A percentile compares a stretch with the other conserved stretches of the same genome.
These are phyloP conservation scores for Glycyrrhiza uralensis DNA, from an alignment of 306 rosid species.

Conservation along the genomic window DNA sequence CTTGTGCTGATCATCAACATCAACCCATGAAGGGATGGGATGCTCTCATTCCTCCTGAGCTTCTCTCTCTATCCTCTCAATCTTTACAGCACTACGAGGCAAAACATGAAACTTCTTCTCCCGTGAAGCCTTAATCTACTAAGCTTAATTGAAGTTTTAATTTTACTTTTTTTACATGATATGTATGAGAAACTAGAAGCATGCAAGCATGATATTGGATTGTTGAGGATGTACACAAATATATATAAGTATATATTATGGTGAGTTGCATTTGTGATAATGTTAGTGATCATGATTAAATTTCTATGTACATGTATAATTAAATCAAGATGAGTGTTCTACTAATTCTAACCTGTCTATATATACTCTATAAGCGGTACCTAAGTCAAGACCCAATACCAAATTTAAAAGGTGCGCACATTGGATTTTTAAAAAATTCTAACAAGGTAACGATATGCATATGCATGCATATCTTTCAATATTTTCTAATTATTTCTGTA, in stretches of 20 bases:
- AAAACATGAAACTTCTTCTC: conserved; percentile 26
- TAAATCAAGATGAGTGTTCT: conserved; percentile 1
- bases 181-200: neutral
- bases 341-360: neutral
- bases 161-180: neutral
- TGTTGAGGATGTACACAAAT: neutral
- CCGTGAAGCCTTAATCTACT: conserved; percentile 13
- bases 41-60: conserved; percentile 47
- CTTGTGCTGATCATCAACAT: conserved; percentile 6
- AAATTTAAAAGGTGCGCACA: no score
- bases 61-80: conserved; percentile 40
- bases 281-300: conserved; percentile 1
- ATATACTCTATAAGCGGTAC: no score
- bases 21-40: conserved; percentile 49
- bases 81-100: conserved; percentile 38
- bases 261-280: neutral
- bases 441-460: no score
- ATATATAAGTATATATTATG: neutral
- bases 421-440: no score
- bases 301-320: conserved; percentile 28
- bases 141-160: neutral
- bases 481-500: no score
- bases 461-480: no score
- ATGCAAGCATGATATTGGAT: neutral
- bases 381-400: no score